Evolutionary conservation across 2,329 filamentous ascomycete species (phyloP).

Genomic region (Penicillium sp.): DNA sequence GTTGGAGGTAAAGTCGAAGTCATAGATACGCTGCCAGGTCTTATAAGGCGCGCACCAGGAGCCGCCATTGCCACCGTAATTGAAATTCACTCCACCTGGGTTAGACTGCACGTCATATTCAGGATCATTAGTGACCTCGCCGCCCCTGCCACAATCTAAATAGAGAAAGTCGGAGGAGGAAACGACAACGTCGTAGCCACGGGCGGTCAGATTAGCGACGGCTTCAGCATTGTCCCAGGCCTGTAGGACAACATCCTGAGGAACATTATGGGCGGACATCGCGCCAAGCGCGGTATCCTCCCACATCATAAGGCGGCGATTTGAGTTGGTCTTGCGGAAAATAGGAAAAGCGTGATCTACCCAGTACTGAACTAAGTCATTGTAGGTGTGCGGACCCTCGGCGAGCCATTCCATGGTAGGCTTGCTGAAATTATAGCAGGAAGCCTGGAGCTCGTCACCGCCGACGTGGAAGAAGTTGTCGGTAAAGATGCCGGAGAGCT

Average conservation of each 20-base stretch:
- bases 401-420: slow-evolving; percentile 52
- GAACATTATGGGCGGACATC: slow-evolving; percentile 48
- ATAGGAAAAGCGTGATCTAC: slow-evolving; percentile 53
- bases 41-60: slow-evolving; percentile 62
- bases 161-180: slow-evolving; percentile 57
- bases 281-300: slow-evolving; percentile 52
- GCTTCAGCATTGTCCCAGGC: slow-evolving; percentile 56
- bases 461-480: slow-evolving; percentile 58
- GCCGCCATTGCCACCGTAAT: slow-evolving; percentile 53
- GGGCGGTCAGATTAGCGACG: slow-evolving; percentile 52
- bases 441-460: slow-evolving; percentile 54
- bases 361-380: slow-evolving; percentile 56
- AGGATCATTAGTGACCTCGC: slow-evolving; percentile 55
- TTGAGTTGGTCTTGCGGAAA: slow-evolving; percentile 43
- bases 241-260: slow-evolving; percentile 54
- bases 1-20: slow-evolving; percentile 55
- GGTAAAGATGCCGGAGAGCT: slow-evolving; percentile 51
- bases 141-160: slow-evolving; percentile 57
- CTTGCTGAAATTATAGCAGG: slow-evolving; percentile 59
- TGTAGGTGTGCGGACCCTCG: slow-evolving; percentile 50
- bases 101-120: slow-evolving; percentile 57
- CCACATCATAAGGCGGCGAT: slow-evolving; percentile 59
- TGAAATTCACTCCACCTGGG: slow-evolving; percentile 52
- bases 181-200: slow-evolving; percentile 58
- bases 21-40: slow-evolving; percentile 60